phyloP scores from a whole-genome alignment of 2,329 filamentous ascomycete genomes.

The Drechslerella coelobrocha region DNA sequence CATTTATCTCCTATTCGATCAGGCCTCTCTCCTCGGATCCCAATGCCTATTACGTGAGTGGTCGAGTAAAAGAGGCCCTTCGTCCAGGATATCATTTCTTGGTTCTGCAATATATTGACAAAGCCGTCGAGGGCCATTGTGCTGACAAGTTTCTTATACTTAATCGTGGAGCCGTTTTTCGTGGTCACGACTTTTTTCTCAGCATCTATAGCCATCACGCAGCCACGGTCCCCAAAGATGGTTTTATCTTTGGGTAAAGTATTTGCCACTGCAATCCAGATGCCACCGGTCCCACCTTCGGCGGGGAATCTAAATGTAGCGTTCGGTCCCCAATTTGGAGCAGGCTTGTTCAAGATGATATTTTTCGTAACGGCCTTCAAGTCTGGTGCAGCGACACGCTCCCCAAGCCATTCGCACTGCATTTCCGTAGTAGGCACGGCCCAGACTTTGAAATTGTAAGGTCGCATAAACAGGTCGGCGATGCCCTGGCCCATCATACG shows the following conservation, averaged over 20 bases:
- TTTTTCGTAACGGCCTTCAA: conserved; percentile 93
- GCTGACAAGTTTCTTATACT: conserved; percentile 89
- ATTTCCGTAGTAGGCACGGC: conserved; percentile 98
- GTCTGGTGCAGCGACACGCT: conserved; percentile 96
- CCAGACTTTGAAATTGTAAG: conserved; percentile 99
- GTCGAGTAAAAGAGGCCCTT: conserved; percentile 96
- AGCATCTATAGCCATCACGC: conserved; percentile 85
- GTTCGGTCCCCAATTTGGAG: conserved; percentile 97
- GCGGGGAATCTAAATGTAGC: conserved; percentile 98
- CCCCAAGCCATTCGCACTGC: conserved; percentile 98
- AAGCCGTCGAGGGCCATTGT: conserved; percentile 96
- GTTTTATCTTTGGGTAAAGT: conserved; percentile 92
- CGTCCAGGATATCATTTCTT: conserved; percentile 80
- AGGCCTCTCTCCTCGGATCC: conserved; percentile 86
- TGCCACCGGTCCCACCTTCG: conserved; percentile 92
- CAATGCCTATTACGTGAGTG: conserved; percentile 96
- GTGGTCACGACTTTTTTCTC: conserved; percentile 82
- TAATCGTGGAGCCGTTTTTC: conserved; percentile 82
- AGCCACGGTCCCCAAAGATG: conserved; percentile 82
- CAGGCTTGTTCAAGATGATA: conserved; percentile 92
- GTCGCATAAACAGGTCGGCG: conserved; percentile 96
- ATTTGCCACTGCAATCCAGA: conserved; percentile 96
- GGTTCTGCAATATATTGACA: conserved; percentile 83
- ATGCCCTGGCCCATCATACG: conserved; percentile 87
- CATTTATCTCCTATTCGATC: conserved; percentile 99